phyloP scores from a whole-genome alignment of 768 basidiomycete genomes.

The Rubroboletus pulcherrimus region DNA sequence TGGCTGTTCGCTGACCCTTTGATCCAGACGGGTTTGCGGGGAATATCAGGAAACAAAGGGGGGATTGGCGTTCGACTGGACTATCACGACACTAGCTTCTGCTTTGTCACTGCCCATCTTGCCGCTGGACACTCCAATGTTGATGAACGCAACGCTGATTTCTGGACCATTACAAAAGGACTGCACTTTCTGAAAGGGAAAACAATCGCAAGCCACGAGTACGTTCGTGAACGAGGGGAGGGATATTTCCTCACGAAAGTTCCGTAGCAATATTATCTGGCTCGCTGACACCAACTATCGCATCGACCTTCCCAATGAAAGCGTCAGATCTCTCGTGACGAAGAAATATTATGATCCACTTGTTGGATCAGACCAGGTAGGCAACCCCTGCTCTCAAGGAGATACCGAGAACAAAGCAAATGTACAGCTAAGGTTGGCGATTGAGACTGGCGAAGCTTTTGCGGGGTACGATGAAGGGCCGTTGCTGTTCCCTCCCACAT shows the following conservation, averaged over 20 bases:
- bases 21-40: slow-evolving; percentile 77
- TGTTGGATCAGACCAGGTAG: slow-evolving; percentile 81
- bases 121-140: slow-evolving; percentile 93
- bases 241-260: slow-evolving; percentile 2
- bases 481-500: slow-evolving; percentile 89
- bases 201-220: slow-evolving; percentile 89
- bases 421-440: slow-evolving; percentile 63
- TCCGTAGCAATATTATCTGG: slow-evolving; percentile 85
- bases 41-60: slow-evolving; percentile 97
- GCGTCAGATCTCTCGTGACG: slow-evolving; percentile 64
- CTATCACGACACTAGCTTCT: slow-evolving; percentile 86
- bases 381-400: slow-evolving; percentile 8
- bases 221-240: slow-evolving; percentile 27
- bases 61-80: slow-evolving; percentile 93
- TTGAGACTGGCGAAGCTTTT: slow-evolving; percentile 74
- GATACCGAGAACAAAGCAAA: neutral
- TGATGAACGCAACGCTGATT: slow-evolving; percentile 90
- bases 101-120: slow-evolving; percentile 93
- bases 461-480: slow-evolving; percentile 85
- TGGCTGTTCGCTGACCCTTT: neutral
- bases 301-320: slow-evolving; percentile 80
- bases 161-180: slow-evolving; percentile 78
- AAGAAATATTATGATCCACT: slow-evolving; percentile 69
- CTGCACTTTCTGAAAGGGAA: slow-evolving; percentile 89
- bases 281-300: slow-evolving; percentile 96